Base-by-base conservation (phyloP, 495 filamentous ascomycete species). In the Articulospora tetracladia region DNA sequence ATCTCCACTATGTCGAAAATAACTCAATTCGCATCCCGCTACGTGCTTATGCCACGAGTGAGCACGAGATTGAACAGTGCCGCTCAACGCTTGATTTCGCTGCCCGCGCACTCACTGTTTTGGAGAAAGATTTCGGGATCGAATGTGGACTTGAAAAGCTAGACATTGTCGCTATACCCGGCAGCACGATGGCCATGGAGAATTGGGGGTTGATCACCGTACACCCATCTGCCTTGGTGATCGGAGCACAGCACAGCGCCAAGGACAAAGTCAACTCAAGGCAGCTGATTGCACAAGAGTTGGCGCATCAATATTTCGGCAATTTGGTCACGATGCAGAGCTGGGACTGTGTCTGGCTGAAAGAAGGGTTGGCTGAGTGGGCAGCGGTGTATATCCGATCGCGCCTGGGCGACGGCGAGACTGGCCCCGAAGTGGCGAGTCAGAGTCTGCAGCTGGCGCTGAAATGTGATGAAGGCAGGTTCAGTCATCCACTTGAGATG, bases 291-390 rank as follows among this genome's bases (percentile, higher is more conserved):
- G 91, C 94, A 79, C 94, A 98, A 76, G 94, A 98, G 70, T 77
- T 98, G 68, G 94, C 94, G 46, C 94, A 98, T 76, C 94, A 98
- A 74, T 98, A 94, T 93, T 97, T 98, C 67, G 94, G 94, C 60
- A 98, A 98, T 75, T 77, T 98, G 60, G 94, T 98, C 47, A 98
- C 94, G 44, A 98, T 98, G 93, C 93, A 97, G 73, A 97, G 93
- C 82, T 98, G 94, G 94, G 92, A 97, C 71, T 93, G 91, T 26
- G 77, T 98, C 36, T 98, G 94, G 94, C 86, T 98, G 60, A 98
- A 98, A 70, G 94, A 98, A 74, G 93, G 93, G 19, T 97, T 98
- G 70, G 94, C 94, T 22, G 97, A 92, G 20, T 98, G 94, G 95
- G 76, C 71, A 66, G 77, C 73, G 32, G 74, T 64, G 85, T 87